phyloP scores from a whole-genome alignment of 2,329 filamentous ascomycete species.

The Tothia fuscella region DNA sequence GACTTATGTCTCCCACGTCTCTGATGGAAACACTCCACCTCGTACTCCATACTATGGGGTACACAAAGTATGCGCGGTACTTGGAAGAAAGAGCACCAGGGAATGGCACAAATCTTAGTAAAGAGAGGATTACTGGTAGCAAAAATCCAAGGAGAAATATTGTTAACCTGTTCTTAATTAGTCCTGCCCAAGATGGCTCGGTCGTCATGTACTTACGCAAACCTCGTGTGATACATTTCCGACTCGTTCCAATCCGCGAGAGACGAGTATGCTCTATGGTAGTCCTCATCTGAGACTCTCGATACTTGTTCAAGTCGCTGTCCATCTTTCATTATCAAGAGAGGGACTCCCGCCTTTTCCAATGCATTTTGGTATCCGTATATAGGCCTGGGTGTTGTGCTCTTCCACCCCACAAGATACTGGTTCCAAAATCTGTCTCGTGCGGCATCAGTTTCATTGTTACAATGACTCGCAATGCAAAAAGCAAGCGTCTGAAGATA shows the following conservation, averaged over 20 bases:
- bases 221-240: neutral
- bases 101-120: conserved; percentile 4
- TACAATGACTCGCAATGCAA: neutral
- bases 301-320: neutral
- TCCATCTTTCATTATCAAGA: neutral
- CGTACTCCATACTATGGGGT: neutral
- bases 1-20: conserved; percentile 13
- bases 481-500: neutral
- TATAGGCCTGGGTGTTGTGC: neutral
- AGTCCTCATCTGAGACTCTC: neutral
- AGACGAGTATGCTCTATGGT: neutral
- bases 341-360: neutral
- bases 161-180: neutral
- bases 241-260: neutral
- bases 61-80: conserved; percentile 7
- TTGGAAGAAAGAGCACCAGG: neutral
- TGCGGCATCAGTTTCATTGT: too few species aligned
- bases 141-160: conserved; percentile 4
- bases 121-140: conserved; percentile 4
- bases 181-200: neutral
- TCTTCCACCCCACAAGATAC: too few species aligned
- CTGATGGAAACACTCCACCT: neutral
- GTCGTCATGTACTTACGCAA: neutral
- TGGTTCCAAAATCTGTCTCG: too few species aligned
- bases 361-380: neutral